phyloP scores from a whole-genome alignment of 176 grass and related monocot species.

The Thalia dealbata region DNA sequence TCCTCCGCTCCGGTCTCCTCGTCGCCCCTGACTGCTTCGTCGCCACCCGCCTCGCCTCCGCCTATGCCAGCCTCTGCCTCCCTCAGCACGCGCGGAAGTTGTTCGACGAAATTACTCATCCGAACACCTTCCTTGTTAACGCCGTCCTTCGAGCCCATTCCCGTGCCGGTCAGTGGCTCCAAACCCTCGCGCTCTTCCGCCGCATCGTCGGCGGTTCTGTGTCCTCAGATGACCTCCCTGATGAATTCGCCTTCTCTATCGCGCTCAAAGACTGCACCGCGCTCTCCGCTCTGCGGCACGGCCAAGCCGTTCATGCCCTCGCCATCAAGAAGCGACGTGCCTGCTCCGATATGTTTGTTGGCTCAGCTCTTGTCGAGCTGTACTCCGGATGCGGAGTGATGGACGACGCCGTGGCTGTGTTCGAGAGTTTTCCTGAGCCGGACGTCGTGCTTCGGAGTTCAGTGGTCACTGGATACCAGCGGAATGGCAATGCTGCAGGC shows the following conservation, averaged over 20 bases:
- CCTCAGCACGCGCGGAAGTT: constrained; percentile 24
- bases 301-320: constrained; percentile 36
- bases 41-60: constrained; percentile 16
- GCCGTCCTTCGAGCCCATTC: constrained; percentile 50
- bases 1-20: constrained; percentile 40
- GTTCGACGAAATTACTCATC: constrained; percentile 52
- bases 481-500: constrained; percentile 36
- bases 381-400: constrained; percentile 49
- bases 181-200: constrained; percentile 21
- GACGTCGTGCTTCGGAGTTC: constrained; percentile 58
- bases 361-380: constrained; percentile 45
- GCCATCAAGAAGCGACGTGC: constrained; percentile 25
- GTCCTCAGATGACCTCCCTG: constrained; percentile 5
- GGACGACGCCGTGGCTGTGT: constrained; percentile 26
- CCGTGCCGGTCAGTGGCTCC: constrained; percentile 30
- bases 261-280: constrained; percentile 38
- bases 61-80: constrained; percentile 6
- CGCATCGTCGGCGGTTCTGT: constrained; percentile 13
- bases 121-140: constrained; percentile 32
- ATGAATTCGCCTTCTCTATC: constrained; percentile 39
- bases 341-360: constrained; percentile 42
- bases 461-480: constrained; percentile 45
- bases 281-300: constrained; percentile 30
- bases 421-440: constrained; percentile 29
- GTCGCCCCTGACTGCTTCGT: constrained; percentile 21